Conservation (phyloP, 2,329 filamentous ascomycete genomes). For the Epichloe brachyelytri region DNA sequence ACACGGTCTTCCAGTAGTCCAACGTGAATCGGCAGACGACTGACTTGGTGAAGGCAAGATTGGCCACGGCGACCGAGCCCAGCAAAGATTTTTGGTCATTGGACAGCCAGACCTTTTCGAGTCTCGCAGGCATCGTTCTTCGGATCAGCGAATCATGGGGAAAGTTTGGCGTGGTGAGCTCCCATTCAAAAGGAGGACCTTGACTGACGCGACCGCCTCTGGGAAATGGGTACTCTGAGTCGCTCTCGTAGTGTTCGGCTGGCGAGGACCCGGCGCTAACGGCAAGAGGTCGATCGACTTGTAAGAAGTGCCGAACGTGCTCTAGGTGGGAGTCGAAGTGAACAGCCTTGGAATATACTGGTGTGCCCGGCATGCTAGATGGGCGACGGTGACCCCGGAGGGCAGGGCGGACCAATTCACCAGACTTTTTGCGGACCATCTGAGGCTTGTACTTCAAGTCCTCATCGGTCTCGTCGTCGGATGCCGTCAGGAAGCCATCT, state of each 20-base stretch:
- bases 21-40: slow-evolving; percentile 91
- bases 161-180: slow-evolving; percentile 76
- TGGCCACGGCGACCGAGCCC: slow-evolving; percentile 73
- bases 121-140: slow-evolving; percentile 53
- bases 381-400: slow-evolving; percentile 69
- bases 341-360: slow-evolving; percentile 91
- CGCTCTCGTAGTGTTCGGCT: slow-evolving; percentile 75
- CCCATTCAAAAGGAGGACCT: slow-evolving; percentile 61
- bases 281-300: slow-evolving; percentile 87
- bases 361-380: slow-evolving; percentile 94
- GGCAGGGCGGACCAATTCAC: slow-evolving; percentile 87
- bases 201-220: slow-evolving; percentile 25
- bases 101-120: slow-evolving; percentile 81
- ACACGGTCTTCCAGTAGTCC: slow-evolving; percentile 98
- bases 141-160: slow-evolving; percentile 43
- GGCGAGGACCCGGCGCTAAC: slow-evolving; percentile 92
- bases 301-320: slow-evolving; percentile 89
- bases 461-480: slow-evolving; percentile 52
- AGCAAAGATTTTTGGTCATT: slow-evolving; percentile 76
- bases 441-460: slow-evolving; percentile 57
- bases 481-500: slow-evolving; percentile 36
- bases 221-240: slow-evolving; percentile 78
- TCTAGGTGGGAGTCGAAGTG: slow-evolving; percentile 96
- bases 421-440: slow-evolving; percentile 96
- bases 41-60: slow-evolving; percentile 77